Base-by-base conservation (phyloP, 2,329 filamentous ascomycete species). In the Mycosphaerella sp. region DNA sequence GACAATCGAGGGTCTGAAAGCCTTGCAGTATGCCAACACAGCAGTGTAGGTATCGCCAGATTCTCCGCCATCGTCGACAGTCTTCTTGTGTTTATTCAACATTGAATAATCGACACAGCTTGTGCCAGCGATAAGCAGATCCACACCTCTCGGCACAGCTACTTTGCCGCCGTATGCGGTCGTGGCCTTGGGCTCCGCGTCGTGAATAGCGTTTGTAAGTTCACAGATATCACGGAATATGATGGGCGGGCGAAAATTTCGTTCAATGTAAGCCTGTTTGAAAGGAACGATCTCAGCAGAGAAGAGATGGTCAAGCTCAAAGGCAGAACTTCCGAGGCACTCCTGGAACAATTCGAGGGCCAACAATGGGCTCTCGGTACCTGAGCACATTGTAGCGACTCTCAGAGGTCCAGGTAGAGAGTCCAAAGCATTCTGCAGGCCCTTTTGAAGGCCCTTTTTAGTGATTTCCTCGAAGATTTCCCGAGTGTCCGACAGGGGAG, bases 321-420 rank as follows among this genome's bases (percentile, higher is more conserved):
- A 43, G 1, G 46, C 51, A 6, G 48, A 26, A 6, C 44, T 48
- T 11, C 49, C 45, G 14, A 71, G 66, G 4, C 73, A 65, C 21
- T 70, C 69, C 65, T 66, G 47, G 44, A 89, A 70, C 66, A 84
- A 73, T 11, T 81, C 72, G 11, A 89, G 65, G 0, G 84, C 83
- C 1, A 90, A 73, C 1, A 92, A 70, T 0, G 87, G 87, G 4
- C 82, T 82, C 61, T 92, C 87, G 0, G 87, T 91, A 0, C 87
- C 87, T 1, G 86, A 90, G 66, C 86, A 91, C 74, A 90, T 81
- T 0, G 87, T 92, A 0, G 78, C 86, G 26, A 90, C 73, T 7
- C 76, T 70, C 0, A 86, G 61, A 4, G 72, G 64, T 6, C 72
- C 50, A 32, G 45, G 34, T 2, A 56, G 36, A 6, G 36, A n/a